phyloP scores from a whole-genome alignment of 75 land plant genomes.

The Larix kaempferi region DNA sequence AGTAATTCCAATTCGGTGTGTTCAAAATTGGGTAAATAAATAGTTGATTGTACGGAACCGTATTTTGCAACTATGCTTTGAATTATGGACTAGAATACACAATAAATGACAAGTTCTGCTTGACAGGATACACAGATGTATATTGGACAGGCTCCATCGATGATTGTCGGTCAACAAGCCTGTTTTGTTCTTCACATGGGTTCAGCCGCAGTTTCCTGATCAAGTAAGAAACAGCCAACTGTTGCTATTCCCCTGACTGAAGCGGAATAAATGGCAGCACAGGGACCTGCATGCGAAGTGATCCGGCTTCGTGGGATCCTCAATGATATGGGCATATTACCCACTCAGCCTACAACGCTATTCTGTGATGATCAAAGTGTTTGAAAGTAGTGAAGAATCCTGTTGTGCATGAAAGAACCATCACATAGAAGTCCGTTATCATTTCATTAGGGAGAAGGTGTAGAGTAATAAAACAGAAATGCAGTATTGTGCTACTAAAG shows the following conservation, averaged over 20 bases:
- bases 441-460: neutral
- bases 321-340: neutral
- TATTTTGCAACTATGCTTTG: no score
- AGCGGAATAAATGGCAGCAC: no score
- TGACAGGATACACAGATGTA: conserved; percentile 3
- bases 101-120: neutral
- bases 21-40: no score
- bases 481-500: neutral
- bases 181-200: conserved; percentile 11
- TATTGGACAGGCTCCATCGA: conserved; percentile 18
- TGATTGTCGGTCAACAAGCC: neutral
- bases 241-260: no score
- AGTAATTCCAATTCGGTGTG: no score
- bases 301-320: conserved; percentile 2
- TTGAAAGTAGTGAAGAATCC: neutral
- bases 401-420: neutral
- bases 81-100: conserved; percentile 1
- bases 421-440: neutral
- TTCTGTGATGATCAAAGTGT: neutral
- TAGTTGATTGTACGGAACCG: no score
- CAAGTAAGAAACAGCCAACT: conserved; percentile 13
- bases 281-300: conserved; percentile 2
- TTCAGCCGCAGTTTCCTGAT: conserved; percentile 19
- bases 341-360: neutral
- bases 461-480: no score